Conservation (phyloP, 768 basidiomycete genomes). For the Tulasnella calospora region DNA sequence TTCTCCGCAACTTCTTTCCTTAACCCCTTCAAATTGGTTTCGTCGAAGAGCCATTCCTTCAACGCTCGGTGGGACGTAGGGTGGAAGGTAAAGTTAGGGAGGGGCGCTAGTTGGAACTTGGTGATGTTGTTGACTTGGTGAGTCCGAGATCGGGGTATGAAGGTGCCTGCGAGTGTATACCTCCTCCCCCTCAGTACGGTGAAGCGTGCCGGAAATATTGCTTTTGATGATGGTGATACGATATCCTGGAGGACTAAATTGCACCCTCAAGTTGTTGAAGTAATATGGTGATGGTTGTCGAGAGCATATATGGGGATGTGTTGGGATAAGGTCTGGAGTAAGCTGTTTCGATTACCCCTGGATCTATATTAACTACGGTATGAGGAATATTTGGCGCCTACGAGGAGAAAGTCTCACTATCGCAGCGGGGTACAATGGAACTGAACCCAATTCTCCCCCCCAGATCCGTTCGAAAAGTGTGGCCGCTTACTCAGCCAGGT, state of each 20-base stretch:
- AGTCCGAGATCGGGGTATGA: background rate
- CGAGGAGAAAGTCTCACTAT: constrained; percentile 10
- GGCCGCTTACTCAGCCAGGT: no score
- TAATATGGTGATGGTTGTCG: background rate
- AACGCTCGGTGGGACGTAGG: constrained; percentile 20
- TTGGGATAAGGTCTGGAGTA: constrained; percentile 16
- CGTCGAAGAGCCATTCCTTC: constrained; percentile 15
- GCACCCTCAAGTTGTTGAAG: background rate
- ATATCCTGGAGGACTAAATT: background rate
- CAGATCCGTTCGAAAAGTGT: no score
- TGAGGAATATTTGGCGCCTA: background rate
- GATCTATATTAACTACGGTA: no score
- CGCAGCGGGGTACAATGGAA: constrained; percentile 18
- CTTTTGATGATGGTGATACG: background rate
- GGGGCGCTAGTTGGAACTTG: background rate
- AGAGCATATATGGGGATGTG: constrained; percentile 19
- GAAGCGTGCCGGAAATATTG: background rate
- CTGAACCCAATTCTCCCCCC: no score
- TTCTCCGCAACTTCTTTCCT: constrained; percentile 11
- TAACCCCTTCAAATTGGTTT: background rate
- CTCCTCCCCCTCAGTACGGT: background rate
- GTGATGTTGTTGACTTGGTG: background rate
- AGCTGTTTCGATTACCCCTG: background rate
- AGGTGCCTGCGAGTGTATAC: background rate
- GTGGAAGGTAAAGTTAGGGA: constrained; percentile 13